Base-by-base conservation (phyloP, 345 rosid genomes). In the Arabidopsis thaliana region DNA sequence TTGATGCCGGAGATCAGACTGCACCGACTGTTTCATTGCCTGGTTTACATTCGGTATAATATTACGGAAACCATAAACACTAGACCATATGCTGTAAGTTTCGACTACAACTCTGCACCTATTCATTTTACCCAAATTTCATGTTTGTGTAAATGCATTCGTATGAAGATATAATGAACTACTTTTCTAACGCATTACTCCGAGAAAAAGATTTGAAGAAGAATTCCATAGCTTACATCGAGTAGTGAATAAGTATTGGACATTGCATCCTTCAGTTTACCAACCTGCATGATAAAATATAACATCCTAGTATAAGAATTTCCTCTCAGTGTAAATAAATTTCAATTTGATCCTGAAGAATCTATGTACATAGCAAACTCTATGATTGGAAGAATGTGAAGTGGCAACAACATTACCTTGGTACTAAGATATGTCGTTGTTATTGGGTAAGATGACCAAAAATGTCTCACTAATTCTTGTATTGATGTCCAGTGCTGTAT, bases 401-500 rank as follows among this genome's bases (percentile, higher is more conserved):
- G 2, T 24, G 3, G 58, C 23, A 14, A 56, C 1, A 22, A 74
- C 7, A 72, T 80, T 81, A 93, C 96, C 96, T 91, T 93, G 14
- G 80, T 72, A 73, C 82, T 78, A 66, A 93, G 93, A 83, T 88
- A 81, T 11, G 83, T 5, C 5, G 89, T 87, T 3, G 97, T 88
- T 65, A 93, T 81, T 22, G 98, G 98, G 86, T 88, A 93, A 10
- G 96, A 93, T 67, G 97, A 85, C 97, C 98, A 91, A 73, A 86
- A 91, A 80, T 93, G 96, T 77, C 71, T 84, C 80, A 87, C 82
- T 55, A 89, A 72, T 83, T 93, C 98, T 73, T 87, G 88, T 62
- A 89, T 84, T 30, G 95, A 86, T 7, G 83, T 81, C 91, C 90
- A 89, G 48, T 83, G 91, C 97, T 93, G 89, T 57, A 82, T 65